Evolutionary conservation across 108 stramenopile species (phyloP), one percentile per base, ranked within the genome.

Genomic region (Cyclostephanos invisitatus): DNA sequence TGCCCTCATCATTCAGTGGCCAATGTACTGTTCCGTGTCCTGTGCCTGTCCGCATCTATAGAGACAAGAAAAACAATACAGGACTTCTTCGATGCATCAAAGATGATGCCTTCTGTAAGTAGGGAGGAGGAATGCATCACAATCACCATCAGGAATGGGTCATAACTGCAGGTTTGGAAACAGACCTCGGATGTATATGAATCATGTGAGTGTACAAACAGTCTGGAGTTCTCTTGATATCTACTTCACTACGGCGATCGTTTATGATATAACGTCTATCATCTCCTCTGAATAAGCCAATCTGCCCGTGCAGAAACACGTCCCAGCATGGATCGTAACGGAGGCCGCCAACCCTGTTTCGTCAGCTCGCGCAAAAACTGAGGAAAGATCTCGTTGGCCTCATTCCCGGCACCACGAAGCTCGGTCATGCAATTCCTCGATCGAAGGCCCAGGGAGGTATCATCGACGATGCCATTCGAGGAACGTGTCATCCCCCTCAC

Each of bases 241-340:
- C 9, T 42, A 42, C 3, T 46, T 15, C 2, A 46, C 32, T 3
- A 32, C 32, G 14, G 14, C 0, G 44, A 46, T 14, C 12, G 3
- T 15, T 15, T 14, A 15, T 3, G 3, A 14, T 15, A 3, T 46
- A 10, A 65, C 11, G 27, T 24, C 24, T 42, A 68, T 36, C 29
- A 55, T 40, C 56, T 37, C 48, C 42, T 62, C 46, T 72, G 73
- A 25, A 90, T 74, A 25, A 78, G 75, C 91, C 91, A 92, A 14
- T 84, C 85, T 18, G 88, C 87, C 37, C 91, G 62, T 63, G 83
- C 85, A 42, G 80, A 77, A 0, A 92, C 91, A 36, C 89, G 73
- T 56, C 91, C 91, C 51, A 92, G 85, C 89, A 92, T 89, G 12
- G 83, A 92, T 28, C 88, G 76, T 38, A 84, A 78, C 0, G 89